Evolutionary conservation across 179 eudicot genomes (phyloP), one percentile per base, ranked within the genome.

Genomic region (Spergularia azorica): DNA sequence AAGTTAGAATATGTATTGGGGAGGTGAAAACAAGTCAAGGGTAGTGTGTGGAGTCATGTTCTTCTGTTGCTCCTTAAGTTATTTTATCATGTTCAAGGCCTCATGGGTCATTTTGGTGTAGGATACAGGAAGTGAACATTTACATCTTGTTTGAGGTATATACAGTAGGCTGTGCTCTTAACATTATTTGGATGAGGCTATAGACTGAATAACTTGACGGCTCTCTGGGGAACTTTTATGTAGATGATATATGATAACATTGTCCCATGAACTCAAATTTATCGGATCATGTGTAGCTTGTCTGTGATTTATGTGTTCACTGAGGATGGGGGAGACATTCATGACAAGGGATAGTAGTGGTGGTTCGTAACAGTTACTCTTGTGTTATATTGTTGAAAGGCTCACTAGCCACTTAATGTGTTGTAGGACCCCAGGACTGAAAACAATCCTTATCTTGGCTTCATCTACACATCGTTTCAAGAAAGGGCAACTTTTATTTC

Each of bases 391-490:
- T 38, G 26, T 43, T 77, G 16, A 72, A 71, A 55, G 5, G 62
- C 58, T 46, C 32, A 64, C 50, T 68, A 12, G 17, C 32, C 65
- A 9, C 12, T 74, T 15, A 61, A 52, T 18, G 59, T 71, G 15
- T 58, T 52, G 60, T 73, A 82, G 85, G 85, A 82, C 16, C 85
- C 85, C 17, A 75, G 82, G 76, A 82, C 85, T 9, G 85, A 82
- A 71, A 82, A 82, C 75, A 76, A 79, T 67, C 85, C 85, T 41
- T 82, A 82, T 51, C 80, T 82, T 3, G 85, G 85, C n/a, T 82
- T 82, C 56, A 77, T 82, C 5, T 82, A 82, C 82, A 82, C 85
- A 36, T 82, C 85, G 59, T 82, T 82, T 48, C 85, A 79, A 79
- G 85, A 82, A 72, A 79, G 85, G 62, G 85, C 82, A 0, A 82